Percentiles rank a stretch among this genome's conserved stretches.
These are phyloP conservation scores for Podila epicladia DNA, from an alignment of 192 early-diverging fungal species.

Conservation along the genomic window DNA sequence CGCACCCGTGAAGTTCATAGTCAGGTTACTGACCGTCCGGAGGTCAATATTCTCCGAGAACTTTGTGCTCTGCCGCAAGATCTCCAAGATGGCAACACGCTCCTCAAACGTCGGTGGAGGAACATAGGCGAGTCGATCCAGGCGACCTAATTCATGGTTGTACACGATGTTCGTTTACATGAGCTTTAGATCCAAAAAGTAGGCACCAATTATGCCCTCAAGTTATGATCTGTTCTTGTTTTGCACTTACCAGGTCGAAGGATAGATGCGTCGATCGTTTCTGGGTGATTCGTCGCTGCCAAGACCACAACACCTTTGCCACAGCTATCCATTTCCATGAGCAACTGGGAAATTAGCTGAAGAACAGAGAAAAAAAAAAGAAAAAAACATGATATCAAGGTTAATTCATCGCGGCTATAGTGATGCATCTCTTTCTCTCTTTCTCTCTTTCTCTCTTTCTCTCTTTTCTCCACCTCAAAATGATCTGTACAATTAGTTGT, in stretches of 20 bases:
- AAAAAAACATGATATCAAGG: neutral
- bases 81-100: conserved; percentile 71
- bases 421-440: too few species aligned
- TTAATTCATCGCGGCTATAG: neutral
- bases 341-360: conserved; percentile 77
- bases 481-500: neutral
- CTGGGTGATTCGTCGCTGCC: conserved; percentile 88
- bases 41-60: conserved; percentile 48
- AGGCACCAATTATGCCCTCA: too few species aligned
- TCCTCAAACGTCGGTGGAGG: conserved; percentile 66
- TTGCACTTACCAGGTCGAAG: conserved; percentile 72
- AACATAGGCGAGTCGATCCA: conserved; percentile 83
- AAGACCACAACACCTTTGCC: conserved; percentile 76
- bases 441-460: too few species aligned
- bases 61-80: conserved; percentile 50
- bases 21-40: conserved; percentile 54
- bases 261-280: conserved; percentile 78
- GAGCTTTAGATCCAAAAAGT: too few species aligned
- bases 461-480: too few species aligned
- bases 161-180: too few species aligned
- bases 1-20: conserved; percentile 70
- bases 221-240: too few species aligned
- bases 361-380: neutral
- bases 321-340: conserved; percentile 79
- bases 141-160: conserved; percentile 60